Evolutionary conservation across 306 rosid species (phyloP), one percentile per base, ranked within the genome.

Genomic region (apple (Malus domestica)): DNA sequence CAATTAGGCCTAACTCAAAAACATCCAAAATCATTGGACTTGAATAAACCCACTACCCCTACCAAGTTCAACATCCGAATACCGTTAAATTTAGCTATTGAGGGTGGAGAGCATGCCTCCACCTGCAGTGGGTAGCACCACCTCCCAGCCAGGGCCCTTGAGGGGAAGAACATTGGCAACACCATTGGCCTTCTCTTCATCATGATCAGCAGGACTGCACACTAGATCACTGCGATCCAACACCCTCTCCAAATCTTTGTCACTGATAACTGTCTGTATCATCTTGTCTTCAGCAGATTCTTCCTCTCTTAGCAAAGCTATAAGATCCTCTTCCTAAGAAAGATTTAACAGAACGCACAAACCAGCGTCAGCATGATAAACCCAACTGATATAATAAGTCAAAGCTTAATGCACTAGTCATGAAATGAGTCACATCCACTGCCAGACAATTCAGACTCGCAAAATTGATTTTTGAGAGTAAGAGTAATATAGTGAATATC

Each of bases 91-190:
- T 82, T 77, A 96, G 46, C 93, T 87, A 80, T 87, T 89, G 8
- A 96, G 97, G 40, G 97, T 87, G 61, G 99, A 90, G 38, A 96
- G 99, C 92, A 95, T 78, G 79, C 92, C 89, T 29, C 96, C 99
- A 38, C 86, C 78, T 0, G 90, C 87, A 29, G 89, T 80, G 16
- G 99, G 89, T 67, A 89, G 72, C 81, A 96, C 99, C 80, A 96
- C 98, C 81, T 96, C 97, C 99, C 99, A 96, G 52, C 99, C 99
- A 67, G 97, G 98, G n/a, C 99, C 99, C 76, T 86, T 87, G 14
- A 83, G 85, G 11, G 98, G 88, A 76, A 78, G 71, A 5, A 68
- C 33, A 16, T 35, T 65, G 4, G 8, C 81, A n/a, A 84, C 71
- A 67, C 71, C 59, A 40, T 83, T 55, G 0, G 33, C 23, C n/a